Conservation (phyloP, 78 protist species). For the Ministeria vibrans region DNA sequence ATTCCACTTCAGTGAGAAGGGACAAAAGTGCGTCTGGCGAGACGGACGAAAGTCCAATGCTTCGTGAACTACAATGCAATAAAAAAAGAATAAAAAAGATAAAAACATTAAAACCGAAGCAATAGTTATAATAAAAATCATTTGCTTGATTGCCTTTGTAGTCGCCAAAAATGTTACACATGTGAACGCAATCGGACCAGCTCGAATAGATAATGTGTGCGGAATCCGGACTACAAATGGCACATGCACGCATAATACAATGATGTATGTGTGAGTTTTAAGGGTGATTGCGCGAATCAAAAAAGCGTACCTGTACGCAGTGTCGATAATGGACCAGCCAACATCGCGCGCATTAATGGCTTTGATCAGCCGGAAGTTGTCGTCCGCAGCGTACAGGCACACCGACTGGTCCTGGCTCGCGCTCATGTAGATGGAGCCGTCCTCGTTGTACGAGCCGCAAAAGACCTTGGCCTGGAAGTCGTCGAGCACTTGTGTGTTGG, state of each 20-base stretch:
- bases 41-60: background rate
- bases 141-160: constrained; percentile 12
- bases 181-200: constrained; percentile 39
- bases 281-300: too few relatives aligned
- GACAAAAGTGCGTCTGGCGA: constrained; percentile 27
- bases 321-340: constrained; percentile 44
- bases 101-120: background rate
- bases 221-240: too few relatives aligned
- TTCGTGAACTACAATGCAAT: constrained; percentile 7
- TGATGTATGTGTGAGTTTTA: too few relatives aligned
- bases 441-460: constrained; percentile 30
- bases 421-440: constrained; percentile 36
- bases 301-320: constrained; percentile 14
- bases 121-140: background rate
- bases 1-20: constrained; percentile 49
- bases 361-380: background rate
- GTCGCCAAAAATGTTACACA: constrained; percentile 18
- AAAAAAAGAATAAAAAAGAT: background rate
- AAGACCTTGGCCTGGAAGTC: constrained; percentile 15
- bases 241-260: too few relatives aligned
- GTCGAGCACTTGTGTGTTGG: background rate
- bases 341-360: constrained; percentile 13
- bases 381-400: constrained; percentile 17
- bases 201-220: constrained; percentile 44
- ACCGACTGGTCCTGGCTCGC: constrained; percentile 42